Base-by-base conservation (phyloP, 805 yeast species). In the Kodamaea leandrae region DNA sequence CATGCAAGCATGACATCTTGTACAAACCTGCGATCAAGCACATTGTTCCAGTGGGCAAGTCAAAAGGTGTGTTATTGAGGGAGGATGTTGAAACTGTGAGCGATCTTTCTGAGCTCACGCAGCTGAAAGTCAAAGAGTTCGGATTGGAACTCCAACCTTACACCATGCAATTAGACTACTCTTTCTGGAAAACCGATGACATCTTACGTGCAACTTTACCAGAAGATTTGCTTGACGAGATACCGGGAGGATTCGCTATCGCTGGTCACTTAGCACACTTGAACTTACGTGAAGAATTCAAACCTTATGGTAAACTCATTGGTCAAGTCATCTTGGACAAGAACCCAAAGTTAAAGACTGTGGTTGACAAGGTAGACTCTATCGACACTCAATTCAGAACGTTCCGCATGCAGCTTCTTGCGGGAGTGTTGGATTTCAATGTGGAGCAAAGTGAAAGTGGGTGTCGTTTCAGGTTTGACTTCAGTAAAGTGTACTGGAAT, bases 261-360 rank as follows among this genome's bases (percentile, higher is more conserved):
- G 95, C 95, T 0, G 99, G 99, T 0, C 98, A 93, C 63, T 76
- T 93, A 43, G 99, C 98, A 0, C 99, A 93, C 62, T 63, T 95
- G 55, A 93, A 93, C 54, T 62, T 93, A 30, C 72, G 89, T 33
- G 84, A 83, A 29, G 93, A 86, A 55, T 93, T 82, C 64, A 81
- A 87, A 55, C 95, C 95, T 1, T 91, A 74, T 57, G 90, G 85
- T 35, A 48, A 66, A 1, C 58, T 93, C 14, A 93, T 95, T 45
- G 99, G 99, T 0, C 86, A 88, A 58, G 88, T 91, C 1, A 80
- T 91, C 18, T 63, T 93, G 42, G 97, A 91, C 64, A 93, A 93
- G 57, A 89, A 86, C 62, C 76, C 87, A 4, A 76, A 80, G 41
- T 75, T 93, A 16, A 77, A 75, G 42, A 90, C 97, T 0, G 98